phyloP scores from a whole-genome alignment of 177 flowering plant species.

The Vitis hybrid region DNA sequence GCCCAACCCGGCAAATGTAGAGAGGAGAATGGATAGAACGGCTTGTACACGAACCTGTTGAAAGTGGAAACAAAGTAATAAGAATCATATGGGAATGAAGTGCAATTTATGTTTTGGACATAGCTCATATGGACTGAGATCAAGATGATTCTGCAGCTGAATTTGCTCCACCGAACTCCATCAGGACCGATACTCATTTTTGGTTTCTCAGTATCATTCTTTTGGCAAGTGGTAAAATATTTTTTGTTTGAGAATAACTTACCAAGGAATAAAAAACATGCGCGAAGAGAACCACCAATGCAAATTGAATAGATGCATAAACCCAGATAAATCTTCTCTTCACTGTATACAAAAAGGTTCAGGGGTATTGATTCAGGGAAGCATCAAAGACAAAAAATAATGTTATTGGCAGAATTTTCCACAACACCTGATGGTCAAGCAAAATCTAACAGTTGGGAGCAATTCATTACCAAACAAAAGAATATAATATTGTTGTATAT shows the following conservation, averaged over 20 bases:
- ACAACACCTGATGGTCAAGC: neutral
- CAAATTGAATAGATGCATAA: conserved; percentile 62
- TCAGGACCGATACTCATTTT: too few relatives aligned
- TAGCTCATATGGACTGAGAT: too few relatives aligned
- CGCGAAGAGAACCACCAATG: conserved; percentile 62
- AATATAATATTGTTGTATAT: too few relatives aligned
- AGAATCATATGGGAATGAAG: neutral
- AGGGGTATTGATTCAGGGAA: neutral
- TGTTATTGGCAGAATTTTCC: neutral
- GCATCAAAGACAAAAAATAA: neutral
- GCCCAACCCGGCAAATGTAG: conserved; percentile 85
- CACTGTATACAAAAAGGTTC: conserved; percentile 31
- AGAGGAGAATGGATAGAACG: conserved; percentile 71
- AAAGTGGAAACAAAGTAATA: conserved; percentile 3
- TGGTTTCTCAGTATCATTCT: neutral
- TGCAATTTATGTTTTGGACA: neutral
- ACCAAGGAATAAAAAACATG: conserved; percentile 66
- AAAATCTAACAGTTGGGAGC: too few relatives aligned
- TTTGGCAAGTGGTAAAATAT: neutral
- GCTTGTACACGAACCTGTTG: conserved; percentile 69
- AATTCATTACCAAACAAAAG: too few relatives aligned
- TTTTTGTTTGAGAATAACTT: conserved; percentile 12
- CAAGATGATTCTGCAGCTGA: too few relatives aligned
- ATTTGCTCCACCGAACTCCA: too few relatives aligned
- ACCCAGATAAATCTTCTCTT: conserved; percentile 66